Evolutionary conservation across 805 yeast genomes (phyloP).

Genomic region (Candida nemodendra): DNA sequence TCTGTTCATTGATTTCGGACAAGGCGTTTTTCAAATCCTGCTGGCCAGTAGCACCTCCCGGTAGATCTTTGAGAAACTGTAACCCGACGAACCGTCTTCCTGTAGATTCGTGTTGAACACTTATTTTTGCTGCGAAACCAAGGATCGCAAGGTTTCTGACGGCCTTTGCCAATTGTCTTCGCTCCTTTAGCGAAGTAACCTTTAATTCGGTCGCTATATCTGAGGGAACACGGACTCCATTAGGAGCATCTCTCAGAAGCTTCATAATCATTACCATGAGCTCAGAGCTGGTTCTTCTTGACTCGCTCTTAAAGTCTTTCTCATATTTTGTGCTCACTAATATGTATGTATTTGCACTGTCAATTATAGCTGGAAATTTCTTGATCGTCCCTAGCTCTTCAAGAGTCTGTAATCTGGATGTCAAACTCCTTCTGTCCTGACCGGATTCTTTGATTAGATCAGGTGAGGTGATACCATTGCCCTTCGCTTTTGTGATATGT

Average conservation of each 20-base stretch:
- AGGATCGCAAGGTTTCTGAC: slow-evolving; percentile 48
- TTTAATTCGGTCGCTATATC: slow-evolving; percentile 62
- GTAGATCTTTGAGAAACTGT: slow-evolving; percentile 25
- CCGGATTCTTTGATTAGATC: slow-evolving; percentile 55
- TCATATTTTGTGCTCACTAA: slow-evolving; percentile 49
- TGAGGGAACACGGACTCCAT: slow-evolving; percentile 54
- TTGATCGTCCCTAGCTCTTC: slow-evolving; percentile 49
- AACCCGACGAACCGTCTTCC: slow-evolving; percentile 25
- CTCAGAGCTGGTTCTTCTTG: slow-evolving; percentile 15
- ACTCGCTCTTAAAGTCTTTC: slow-evolving; percentile 16
- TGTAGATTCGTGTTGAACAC: slow-evolving; percentile 26
- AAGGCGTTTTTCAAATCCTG: slow-evolving; percentile 9
- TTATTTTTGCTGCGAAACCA: slow-evolving; percentile 19
- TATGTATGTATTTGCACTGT: slow-evolving; percentile 53
- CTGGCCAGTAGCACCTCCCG: slow-evolving; percentile 11
- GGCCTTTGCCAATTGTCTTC: slow-evolving; percentile 40
- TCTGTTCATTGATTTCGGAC: slow-evolving; percentile 10
- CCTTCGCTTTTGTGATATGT: slow-evolving; percentile 57
- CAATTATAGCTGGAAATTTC: slow-evolving; percentile 35
- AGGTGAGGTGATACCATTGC: slow-evolving; percentile 57
- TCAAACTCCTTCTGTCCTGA: slow-evolving; percentile 71
- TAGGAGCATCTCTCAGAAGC: slow-evolving; percentile 56
- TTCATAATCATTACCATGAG: slow-evolving; percentile 39
- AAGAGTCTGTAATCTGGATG: slow-evolving; percentile 57
- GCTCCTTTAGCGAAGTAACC: slow-evolving; percentile 40